Evolutionary conservation across 1,284 basidiomycete species (phyloP).

Genomic region (Ceratobasidium sp.): DNA sequence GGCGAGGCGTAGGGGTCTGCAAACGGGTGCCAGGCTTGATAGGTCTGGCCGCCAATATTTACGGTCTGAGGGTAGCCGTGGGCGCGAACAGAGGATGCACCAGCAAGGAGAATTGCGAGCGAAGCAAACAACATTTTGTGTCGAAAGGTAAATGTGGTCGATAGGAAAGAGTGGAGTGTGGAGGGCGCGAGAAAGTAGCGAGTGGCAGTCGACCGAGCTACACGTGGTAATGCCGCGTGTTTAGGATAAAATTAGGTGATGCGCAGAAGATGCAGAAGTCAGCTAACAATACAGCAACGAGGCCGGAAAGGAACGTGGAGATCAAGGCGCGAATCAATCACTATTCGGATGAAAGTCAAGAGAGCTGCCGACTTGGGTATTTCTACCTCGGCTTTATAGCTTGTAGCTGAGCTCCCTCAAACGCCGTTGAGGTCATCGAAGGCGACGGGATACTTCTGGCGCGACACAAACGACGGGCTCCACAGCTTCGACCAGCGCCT

Average conservation of each 20-base stretch:
- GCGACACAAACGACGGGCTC: constrained; percentile 4
- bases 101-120: constrained; percentile 6
- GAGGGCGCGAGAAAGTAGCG: not conserved
- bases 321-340: not conserved
- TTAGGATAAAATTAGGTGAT: constrained; percentile 8
- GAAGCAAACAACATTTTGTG: constrained; percentile 17
- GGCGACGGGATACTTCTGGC: constrained; percentile 20
- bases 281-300: constrained; percentile 27
- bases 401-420: not conserved
- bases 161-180: not conserved
- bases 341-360: not conserved
- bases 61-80: constrained; percentile 40
- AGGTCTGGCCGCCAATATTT: constrained; percentile 34
- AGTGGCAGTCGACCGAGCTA: not conserved
- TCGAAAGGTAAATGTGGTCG: not conserved
- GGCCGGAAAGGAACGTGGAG: not conserved
- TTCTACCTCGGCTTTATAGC: not conserved
- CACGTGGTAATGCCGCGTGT: constrained; percentile 4
- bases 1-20: constrained; percentile 30
- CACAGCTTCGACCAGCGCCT: constrained; percentile 20
- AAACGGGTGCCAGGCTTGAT: constrained; percentile 37
- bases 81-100: constrained; percentile 34
- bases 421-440: not conserved
- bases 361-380: not conserved
- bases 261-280: not conserved